Evolutionary conservation across 163 green algal species (phyloP).

Genomic region (Volvox carteri): DNA sequence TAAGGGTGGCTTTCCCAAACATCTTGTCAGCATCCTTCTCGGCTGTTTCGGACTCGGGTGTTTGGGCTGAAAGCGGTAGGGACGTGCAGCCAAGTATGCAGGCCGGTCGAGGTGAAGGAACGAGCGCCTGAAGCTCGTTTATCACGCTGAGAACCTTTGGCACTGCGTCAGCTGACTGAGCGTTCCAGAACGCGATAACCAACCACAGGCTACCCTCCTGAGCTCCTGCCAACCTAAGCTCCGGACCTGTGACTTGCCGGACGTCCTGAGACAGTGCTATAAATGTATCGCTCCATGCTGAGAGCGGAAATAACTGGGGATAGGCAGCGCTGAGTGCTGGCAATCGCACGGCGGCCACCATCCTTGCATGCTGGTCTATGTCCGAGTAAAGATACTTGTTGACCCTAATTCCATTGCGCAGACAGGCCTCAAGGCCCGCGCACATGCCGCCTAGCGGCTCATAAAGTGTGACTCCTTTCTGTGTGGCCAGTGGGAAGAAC

Average conservation of each 20-base stretch:
- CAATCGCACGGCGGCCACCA: neutral
- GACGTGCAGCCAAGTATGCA: neutral
- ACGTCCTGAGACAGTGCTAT: neutral
- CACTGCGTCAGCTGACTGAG: neutral
- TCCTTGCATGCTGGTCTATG: too few species aligned
- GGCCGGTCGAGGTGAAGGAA: neutral
- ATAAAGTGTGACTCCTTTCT: neutral
- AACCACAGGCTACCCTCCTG: neutral
- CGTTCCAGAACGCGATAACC: neutral
- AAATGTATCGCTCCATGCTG: neutral
- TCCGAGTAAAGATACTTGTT: conserved; percentile 5
- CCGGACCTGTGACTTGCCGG: neutral
- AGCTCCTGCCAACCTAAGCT: neutral
- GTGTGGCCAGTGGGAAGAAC: neutral
- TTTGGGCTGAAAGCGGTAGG: too few species aligned
- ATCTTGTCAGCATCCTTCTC: neutral
- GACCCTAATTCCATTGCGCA: neutral
- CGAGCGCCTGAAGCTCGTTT: neutral
- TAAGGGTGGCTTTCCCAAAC: neutral
- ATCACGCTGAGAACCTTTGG: neutral
- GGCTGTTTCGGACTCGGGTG: neutral
- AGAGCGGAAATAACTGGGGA: neutral
- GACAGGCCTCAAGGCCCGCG: neutral
- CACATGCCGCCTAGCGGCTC: conserved; percentile 23
- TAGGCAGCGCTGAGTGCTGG: neutral